Base-by-base conservation (phyloP, 2,329 filamentous ascomycete genomes). In the Periconia macrospinosa region DNA sequence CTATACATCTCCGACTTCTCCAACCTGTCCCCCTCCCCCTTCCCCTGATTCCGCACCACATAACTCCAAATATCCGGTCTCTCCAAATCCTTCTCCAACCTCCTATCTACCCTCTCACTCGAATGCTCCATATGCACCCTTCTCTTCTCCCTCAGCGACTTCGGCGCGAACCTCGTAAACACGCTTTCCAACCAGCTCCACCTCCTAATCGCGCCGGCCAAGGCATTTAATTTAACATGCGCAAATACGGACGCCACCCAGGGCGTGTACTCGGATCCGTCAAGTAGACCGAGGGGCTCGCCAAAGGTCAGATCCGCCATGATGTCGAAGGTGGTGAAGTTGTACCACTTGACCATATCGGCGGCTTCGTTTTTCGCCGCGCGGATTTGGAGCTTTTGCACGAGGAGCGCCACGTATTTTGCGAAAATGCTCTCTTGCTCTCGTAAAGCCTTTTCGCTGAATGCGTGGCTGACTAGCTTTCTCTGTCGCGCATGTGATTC, bases 61-160 rank as follows among this genome's bases (percentile, higher is more conserved):
- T 74, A 69, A 1, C 62, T 67, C 67, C 73, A 72, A 49, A 79
- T 77, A 57, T 79, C 65, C 2, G 65, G 65, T n/a, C 60, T 54
- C 17, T 62, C 61, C 1, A 61, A 63, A 49, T 62, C 55, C 7
- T 45, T 41, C n/a, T 54, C 54, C 15, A 69, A 52, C 9, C 68
- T 57, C 37, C 59, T 62, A 11, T 69, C 57, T 2, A 69, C 61
- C 1, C 59, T 50, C 3, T 58, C 56, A 6, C 45, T 46, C 7
- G 60, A 56, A 37, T 63, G 58, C 7, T 18, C 33, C n/a, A 57
- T 35, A 40, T 63, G 60, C 15, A 46, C 10, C 41, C 48, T 52
- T 18, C 54, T 35, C 45, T 57, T 50, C 40, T 57, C 50, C 30
- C 49, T 55, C 3, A 57, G n/a, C 2, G 45, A 43, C n/a, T 52